Percentiles rank a stretch among this genome's conserved stretches.
These are phyloP conservation scores for Dichomitus squalens DNA, from an alignment of 1,284 basidiomycete species.

Conservation along the genomic window DNA sequence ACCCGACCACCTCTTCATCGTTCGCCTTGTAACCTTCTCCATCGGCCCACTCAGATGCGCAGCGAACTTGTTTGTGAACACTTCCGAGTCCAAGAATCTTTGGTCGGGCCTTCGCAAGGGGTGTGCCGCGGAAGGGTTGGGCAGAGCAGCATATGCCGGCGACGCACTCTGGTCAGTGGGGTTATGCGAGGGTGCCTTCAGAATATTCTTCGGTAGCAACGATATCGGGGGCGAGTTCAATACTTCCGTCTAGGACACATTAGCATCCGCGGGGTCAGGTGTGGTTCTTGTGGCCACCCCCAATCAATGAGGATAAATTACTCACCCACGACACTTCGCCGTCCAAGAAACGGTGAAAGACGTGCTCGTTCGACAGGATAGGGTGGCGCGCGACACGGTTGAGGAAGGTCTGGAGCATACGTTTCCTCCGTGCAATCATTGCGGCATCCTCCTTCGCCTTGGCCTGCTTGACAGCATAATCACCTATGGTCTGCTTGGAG, in stretches of 20 bases:
- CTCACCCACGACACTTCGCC: slow-evolving; percentile 94
- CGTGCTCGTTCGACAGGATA: slow-evolving; percentile 91
- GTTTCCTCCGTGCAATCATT: slow-evolving; percentile 89
- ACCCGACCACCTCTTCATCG: slow-evolving; percentile 94
- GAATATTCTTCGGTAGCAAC: slow-evolving; percentile 90
- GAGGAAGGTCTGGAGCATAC: slow-evolving; percentile 95
- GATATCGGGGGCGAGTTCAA: slow-evolving; percentile 91
- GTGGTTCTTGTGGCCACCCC: no score
- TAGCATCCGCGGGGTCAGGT: no score
- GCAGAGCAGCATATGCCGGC: slow-evolving; percentile 81
- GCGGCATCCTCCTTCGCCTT: slow-evolving; percentile 97
- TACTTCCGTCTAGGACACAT: slow-evolving; percentile 72
- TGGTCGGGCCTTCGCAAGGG: slow-evolving; percentile 89
- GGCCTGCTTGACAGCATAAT: slow-evolving; percentile 96
- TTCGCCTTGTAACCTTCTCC: slow-evolving; percentile 94
- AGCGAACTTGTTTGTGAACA: slow-evolving; percentile 96
- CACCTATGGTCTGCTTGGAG: slow-evolving; percentile 93
- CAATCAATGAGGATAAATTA: slow-evolving; percentile 4
- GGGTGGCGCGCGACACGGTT: slow-evolving; percentile 90
- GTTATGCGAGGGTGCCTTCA: slow-evolving; percentile 94
- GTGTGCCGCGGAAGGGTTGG: slow-evolving; percentile 86
- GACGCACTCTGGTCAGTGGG: slow-evolving; percentile 82
- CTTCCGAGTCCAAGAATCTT: slow-evolving; percentile 94
- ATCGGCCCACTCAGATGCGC: slow-evolving; percentile 88
- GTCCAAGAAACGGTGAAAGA: slow-evolving; percentile 95